Evolutionary conservation across 139 green algal genomes (phyloP).

Genomic region (Nannochloris sp.): DNA sequence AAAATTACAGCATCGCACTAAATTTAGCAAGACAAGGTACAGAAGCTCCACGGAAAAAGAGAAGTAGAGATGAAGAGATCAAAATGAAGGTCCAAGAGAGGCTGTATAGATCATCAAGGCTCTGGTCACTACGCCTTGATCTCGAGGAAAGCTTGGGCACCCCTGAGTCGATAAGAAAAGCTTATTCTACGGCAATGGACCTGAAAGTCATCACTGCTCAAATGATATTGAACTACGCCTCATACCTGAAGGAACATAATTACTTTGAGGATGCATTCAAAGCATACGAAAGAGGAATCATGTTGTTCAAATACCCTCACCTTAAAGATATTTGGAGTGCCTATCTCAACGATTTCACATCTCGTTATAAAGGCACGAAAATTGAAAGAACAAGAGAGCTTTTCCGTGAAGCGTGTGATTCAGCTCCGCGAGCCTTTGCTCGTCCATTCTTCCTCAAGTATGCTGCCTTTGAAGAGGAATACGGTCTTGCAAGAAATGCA

Average conservation of each 20-base stretch:
- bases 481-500: conserved; percentile 78
- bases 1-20: conserved; percentile 78
- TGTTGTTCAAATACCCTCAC: conserved; percentile 94
- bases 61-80: conserved; percentile 42
- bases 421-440: conserved; percentile 40
- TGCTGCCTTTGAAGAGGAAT: conserved; percentile 84
- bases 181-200: conserved; percentile 87
- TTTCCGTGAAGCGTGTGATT: conserved; percentile 78
- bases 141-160: conserved; percentile 92
- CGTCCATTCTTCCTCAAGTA: conserved; percentile 72
- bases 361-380: conserved; percentile 80
- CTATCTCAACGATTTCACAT: conserved; percentile 81
- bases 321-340: conserved; percentile 87
- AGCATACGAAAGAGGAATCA: conserved; percentile 88
- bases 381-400: conserved; percentile 91
- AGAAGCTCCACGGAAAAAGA: conserved; percentile 18
- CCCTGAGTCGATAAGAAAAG: conserved; percentile 56
- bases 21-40: conserved; percentile 69
- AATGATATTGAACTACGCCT: conserved; percentile 92
- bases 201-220: conserved; percentile 91
- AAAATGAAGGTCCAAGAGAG: conserved; percentile 66
- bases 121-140: conserved; percentile 85
- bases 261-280: conserved; percentile 90
- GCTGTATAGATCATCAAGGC: conserved; percentile 66
- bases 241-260: conserved; percentile 82